Evolutionary conservation across 352 stramenopile species (phyloP).

Genomic region (Globisporangium solare): DNA sequence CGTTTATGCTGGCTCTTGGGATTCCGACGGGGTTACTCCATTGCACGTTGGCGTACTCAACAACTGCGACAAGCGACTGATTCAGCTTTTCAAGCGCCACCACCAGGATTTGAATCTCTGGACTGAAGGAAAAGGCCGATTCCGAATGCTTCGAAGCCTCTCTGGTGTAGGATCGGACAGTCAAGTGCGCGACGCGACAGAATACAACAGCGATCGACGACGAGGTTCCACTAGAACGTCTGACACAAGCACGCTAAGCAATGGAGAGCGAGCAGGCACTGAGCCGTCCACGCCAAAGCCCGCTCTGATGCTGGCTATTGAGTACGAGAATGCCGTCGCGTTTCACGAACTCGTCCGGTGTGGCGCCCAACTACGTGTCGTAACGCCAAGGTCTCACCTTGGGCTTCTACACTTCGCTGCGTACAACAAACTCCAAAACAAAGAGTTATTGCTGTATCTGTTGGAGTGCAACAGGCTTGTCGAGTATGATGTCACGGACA

Average conservation of each 20-base stretch:
- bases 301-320: slow-evolving; percentile 52
- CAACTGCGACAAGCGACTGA: slow-evolving; percentile 31
- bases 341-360: slow-evolving; percentile 43
- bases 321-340: slow-evolving; percentile 38
- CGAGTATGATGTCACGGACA: slow-evolving; percentile 23
- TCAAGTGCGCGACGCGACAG: no score
- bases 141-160: no score
- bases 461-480: slow-evolving; percentile 12
- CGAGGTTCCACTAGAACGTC: no score
- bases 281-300: slow-evolving; percentile 24
- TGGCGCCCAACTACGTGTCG: slow-evolving; percentile 35
- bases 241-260: no score
- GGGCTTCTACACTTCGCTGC: slow-evolving; percentile 47
- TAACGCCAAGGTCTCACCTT: slow-evolving; percentile 42
- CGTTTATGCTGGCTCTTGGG: slow-evolving; percentile 47
- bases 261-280: not conserved
- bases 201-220: not conserved
- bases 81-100: slow-evolving; percentile 44
- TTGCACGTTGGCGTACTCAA: slow-evolving; percentile 52
- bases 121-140: slow-evolving; percentile 37
- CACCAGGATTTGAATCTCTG: slow-evolving; percentile 56
- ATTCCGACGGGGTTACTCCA: slow-evolving; percentile 36
- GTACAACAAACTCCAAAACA: slow-evolving; percentile 5
- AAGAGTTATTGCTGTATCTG: slow-evolving; percentile 13
- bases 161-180: no score